A percentile compares a stretch with the other conserved stretches of the same genome.
Evolutionary conservation across 257 asterid species (phyloP).

Genomic region (Lavandula angustifolia): DNA sequence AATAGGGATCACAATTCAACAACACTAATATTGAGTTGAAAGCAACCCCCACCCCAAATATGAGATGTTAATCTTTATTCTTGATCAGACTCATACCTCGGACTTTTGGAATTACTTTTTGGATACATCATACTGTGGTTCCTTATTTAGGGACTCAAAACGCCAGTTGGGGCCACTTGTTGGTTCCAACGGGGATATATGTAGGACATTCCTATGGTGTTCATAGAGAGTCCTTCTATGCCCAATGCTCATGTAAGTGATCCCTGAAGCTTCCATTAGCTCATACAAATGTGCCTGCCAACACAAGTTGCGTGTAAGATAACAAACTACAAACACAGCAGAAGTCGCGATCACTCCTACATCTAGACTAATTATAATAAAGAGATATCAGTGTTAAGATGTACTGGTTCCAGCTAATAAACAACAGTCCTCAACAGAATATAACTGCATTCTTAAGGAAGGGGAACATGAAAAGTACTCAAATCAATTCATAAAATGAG

Average conservation of each 20-base stretch:
- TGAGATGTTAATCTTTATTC: neutral
- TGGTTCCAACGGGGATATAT: constrained; percentile 50
- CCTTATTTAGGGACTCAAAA: constrained; percentile 47
- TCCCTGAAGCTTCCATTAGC: constrained; percentile 60
- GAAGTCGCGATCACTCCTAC: constrained; percentile 25
- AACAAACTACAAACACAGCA: constrained; percentile 13
- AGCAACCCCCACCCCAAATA: too few relatives aligned
- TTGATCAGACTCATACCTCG: constrained; percentile 9
- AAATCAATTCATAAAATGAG: constrained; percentile 10
- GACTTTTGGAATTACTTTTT: constrained; percentile 31
- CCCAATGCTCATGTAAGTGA: constrained; percentile 75
- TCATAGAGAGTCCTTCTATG: constrained; percentile 62
- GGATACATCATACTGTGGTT: constrained; percentile 31
- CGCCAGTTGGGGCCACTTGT: constrained; percentile 50
- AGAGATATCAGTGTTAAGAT: constrained; percentile 10
- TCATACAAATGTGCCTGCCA: constrained; percentile 67
- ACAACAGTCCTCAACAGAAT: constrained; percentile 22
- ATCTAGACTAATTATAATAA: constrained; percentile 14
- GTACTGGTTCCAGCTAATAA: constrained; percentile 35
- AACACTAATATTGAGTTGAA: neutral
- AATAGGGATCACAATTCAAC: constrained; percentile 4
- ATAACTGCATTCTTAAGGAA: constrained; percentile 36
- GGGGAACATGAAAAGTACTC: constrained; percentile 32
- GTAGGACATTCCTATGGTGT: constrained; percentile 51
- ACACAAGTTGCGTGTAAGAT: constrained; percentile 34